Base-by-base conservation (phyloP, 331 rosid genomes). In the Prunus yedoensis region DNA sequence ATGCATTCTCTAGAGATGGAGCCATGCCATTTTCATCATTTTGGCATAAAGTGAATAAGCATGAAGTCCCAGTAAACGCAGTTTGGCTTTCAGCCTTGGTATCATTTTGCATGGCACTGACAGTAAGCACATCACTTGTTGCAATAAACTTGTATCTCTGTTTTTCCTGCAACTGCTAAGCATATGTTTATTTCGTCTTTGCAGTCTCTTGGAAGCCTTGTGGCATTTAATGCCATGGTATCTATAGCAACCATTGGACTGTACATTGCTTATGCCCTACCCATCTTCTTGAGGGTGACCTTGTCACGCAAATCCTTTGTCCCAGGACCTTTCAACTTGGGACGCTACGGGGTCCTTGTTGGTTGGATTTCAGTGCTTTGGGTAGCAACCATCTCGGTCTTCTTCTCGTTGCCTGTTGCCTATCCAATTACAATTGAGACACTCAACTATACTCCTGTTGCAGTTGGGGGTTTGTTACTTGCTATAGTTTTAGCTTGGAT, bases 141-240 rank as follows among this genome's bases (percentile, higher is more conserved):
- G 68, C 45, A 32, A n/a, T 21, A 62, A 30, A 1, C 15, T 11
- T 32, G 46, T 65, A 18, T 68, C 2, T 25, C 16, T 67, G 32
- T 52, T 25, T 23, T 30, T 57, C 59, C 30, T 50, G 52, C 64
- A 49, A 38, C 60, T 68, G 54, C 45, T 74, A 80, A 68, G 16
- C 6, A 3, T 38, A 10, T 64, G 7, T 71, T 77, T n/a, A 5
- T 32, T 47, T 56, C 10, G 58, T 68, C 21, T 43, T 71, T 70
- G 88, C 96, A 92, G 94, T 95, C 99, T 84, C 93, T 95, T 70
- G 99, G 99, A 78, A 95, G 99, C 88, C 74, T 79, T 13, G 99
- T 95, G 68, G 99, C 99, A 62, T 95, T 90, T 79, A 80, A 89
- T 18, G 99, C 99, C 32, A 95, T 95, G 99, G 97, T 95, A 38